Percentiles rank a stretch among this genome's conserved stretches.
Evolutionary conservation across 257 asterid species (phyloP).

Genomic region (Fraxinus anomala): DNA sequence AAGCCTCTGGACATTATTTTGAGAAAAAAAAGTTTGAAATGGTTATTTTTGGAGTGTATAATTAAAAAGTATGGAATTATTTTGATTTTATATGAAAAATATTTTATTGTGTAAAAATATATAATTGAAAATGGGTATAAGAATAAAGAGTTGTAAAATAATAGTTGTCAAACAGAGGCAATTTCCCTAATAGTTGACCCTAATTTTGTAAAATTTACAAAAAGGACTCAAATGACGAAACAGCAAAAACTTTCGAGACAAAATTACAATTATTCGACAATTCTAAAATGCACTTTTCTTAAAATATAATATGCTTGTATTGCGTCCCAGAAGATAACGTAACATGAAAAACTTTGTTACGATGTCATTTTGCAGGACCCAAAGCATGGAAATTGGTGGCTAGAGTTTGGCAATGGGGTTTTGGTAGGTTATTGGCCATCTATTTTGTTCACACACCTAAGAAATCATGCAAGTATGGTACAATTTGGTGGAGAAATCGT

Average conservation of each 20-base stretch:
- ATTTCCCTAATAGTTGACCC: background rate
- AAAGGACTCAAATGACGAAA: background rate
- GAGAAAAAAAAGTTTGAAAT: too few species aligned
- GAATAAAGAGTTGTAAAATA: too few species aligned
- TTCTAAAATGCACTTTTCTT: background rate
- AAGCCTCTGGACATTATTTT: too few species aligned
- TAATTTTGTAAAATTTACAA: background rate
- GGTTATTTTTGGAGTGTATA: too few species aligned
- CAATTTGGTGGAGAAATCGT: conserved; percentile 61
- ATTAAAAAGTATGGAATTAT: too few species aligned
- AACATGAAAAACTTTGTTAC: background rate
- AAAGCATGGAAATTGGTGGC: conserved; percentile 70
- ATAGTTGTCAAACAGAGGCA: too few species aligned
- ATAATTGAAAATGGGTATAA: too few species aligned
- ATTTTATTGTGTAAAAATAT: too few species aligned
- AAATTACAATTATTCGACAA: background rate
- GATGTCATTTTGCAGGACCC: conserved; percentile 43
- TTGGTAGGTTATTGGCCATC: conserved; percentile 70
- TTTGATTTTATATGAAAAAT: too few species aligned
- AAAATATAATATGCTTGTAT: background rate
- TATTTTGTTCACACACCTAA: conserved; percentile 48
- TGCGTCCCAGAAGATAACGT: background rate
- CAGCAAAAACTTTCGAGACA: background rate
- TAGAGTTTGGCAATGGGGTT: conserved; percentile 54
- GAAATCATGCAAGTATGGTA: conserved; percentile 55